Conservation (phyloP, 2,329 filamentous ascomycete species). For the Chaetomiaceae sp. region DNA sequence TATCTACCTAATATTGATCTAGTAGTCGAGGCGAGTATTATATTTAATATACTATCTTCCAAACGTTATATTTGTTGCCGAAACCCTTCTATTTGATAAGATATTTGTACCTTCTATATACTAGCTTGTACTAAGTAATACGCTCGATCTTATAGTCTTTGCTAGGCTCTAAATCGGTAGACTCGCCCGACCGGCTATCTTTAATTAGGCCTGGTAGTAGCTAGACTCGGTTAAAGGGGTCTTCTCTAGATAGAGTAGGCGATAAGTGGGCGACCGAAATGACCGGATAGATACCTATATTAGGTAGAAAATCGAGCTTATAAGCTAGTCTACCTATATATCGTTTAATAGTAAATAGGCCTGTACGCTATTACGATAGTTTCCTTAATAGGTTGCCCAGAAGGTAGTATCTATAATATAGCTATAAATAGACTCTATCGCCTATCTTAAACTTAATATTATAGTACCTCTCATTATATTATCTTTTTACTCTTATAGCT, state of each 20-base stretch:
- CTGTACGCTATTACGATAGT: background rate
- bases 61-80: background rate
- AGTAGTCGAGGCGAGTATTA: background rate
- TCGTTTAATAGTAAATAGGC: background rate
- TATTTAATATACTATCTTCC: background rate
- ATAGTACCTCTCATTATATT: background rate
- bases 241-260: background rate
- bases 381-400: background rate
- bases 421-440: background rate
- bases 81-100: background rate
- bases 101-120: too few species aligned
- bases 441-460: background rate
- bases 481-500: background rate
- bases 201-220: background rate
- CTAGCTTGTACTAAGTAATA: background rate
- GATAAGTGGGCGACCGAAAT: conserved; percentile 37
- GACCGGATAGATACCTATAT: background rate
- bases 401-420: background rate
- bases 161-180: background rate
- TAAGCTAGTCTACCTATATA: background rate
- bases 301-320: background rate
- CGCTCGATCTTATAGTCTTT: background rate
- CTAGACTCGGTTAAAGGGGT: background rate
- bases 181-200: background rate
- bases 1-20: background rate